Base-by-base conservation (phyloP, 2,329 filamentous ascomycete species). In the Xylariaceae sp. region DNA sequence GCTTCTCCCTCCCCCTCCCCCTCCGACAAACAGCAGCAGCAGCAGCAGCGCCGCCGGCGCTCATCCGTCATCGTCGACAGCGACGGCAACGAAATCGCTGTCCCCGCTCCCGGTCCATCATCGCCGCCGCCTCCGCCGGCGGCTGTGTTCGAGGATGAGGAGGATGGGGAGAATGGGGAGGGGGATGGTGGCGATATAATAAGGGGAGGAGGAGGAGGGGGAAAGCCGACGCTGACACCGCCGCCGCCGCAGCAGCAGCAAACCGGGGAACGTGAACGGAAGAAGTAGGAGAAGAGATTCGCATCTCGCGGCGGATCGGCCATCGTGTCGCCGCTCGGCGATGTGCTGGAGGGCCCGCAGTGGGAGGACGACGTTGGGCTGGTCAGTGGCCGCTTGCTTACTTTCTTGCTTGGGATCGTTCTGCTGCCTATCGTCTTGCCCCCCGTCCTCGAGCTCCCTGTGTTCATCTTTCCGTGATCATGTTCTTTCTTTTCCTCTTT, bases 291-390 rank as follows among this genome's bases (percentile, higher is more conserved):
- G 11, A 47, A 50, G 10, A 39, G 45, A 24, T 87, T 75, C 49
- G 55, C 80, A 11, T 86, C 70, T 10, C 72, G 81, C 6, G 89
- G 89, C 15, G 90, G 90, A 0, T 92, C 86, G 0, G 83, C 77
- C 49, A 90, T 96, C 44, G 67, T 93, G 17, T 80, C 75, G 8
- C 88, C 89, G 0, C 67, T 82, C 26, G 90, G 89, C 0, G 75
- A 89, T n/a, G 76, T 90, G 0, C 60, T 94, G 2, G 77, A 77
- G 2, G 87, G 83, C 0, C 89, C 89, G 1, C 65, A 92, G 38
- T 94, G 88, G 88, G 84, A 94, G 38, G 80, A 89, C 39, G 60
- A 80, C 35, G 68, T 75, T 4, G 73, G 76, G 0, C 56, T 94
- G 19, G 61, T 29, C 24, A 12, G n/a, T n/a, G n/a, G n/a, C n/a